These are phyloP conservation scores for Fusarium sp. DNA, from an alignment of 2,329 filamentous ascomycete genomes.

Conservation along the genomic window DNA sequence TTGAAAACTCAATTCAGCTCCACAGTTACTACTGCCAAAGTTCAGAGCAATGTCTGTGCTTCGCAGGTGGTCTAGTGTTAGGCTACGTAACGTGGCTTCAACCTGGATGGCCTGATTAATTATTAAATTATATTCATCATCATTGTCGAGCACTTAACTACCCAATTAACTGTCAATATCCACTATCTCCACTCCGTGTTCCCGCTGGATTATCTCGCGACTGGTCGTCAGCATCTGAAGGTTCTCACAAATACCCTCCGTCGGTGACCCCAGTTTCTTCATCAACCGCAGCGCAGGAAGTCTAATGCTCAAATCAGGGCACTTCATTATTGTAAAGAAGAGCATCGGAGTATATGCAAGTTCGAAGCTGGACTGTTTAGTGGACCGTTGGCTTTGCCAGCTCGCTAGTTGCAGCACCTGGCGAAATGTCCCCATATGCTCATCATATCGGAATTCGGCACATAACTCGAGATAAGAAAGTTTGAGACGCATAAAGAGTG, in stretches of 20 bases:
- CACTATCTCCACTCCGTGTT: neutral
- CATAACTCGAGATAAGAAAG: neutral
- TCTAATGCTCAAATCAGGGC: accelerated
- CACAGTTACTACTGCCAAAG: neutral
- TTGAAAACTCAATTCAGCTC: neutral
- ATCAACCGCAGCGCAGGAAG: neutral
- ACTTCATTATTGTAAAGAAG: neutral
- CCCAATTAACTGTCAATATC: neutral
- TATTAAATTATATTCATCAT: neutral
- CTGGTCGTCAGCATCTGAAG: neutral
- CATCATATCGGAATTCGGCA: neutral
- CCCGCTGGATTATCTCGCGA: neutral
- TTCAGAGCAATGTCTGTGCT: neutral
- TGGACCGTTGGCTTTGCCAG: neutral
- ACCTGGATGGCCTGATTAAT: neutral
- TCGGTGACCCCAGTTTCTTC: neutral
- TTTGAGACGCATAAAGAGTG: neutral
- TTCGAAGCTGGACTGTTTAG: neutral
- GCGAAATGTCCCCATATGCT: neutral
- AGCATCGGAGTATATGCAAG: neutral
- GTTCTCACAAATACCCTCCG: neutral
- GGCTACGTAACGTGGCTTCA: neutral
- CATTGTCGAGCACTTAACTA: accelerated
- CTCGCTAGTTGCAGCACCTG: neutral
- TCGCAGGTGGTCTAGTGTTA: neutral